phyloP scores from a whole-genome alignment of 371 early-diverging fungal species.

The Mucor sp. region DNA sequence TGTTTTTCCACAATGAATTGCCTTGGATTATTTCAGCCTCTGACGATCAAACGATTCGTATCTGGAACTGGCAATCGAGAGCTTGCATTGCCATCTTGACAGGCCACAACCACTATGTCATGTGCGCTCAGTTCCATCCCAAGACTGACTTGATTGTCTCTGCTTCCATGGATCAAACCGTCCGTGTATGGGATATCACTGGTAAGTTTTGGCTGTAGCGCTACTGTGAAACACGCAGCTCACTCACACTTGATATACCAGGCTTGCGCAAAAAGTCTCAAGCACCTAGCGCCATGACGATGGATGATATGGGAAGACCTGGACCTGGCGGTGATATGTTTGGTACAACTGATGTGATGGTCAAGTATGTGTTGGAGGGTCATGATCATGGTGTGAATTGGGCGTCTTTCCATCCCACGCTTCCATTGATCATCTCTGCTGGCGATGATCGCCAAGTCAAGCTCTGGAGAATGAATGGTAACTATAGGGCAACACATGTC shows the following conservation, averaged over 20 bases:
- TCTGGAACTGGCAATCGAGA: constrained; percentile 99
- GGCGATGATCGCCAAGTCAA: constrained; percentile 99
- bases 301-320: constrained; percentile 60
- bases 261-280: constrained; percentile 85
- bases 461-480: constrained; percentile 97
- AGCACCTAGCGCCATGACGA: constrained; percentile 58
- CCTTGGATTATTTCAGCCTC: constrained; percentile 98
- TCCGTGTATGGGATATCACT: constrained; percentile 99
- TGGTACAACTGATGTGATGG: constrained; percentile 93
- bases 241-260: constrained; percentile 15
- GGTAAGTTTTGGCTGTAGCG: constrained; percentile 49
- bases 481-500: not conserved
- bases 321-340: constrained; percentile 86
- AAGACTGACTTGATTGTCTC: constrained; percentile 95
- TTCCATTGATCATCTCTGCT: constrained; percentile 94
- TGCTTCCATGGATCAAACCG: constrained; percentile 97
- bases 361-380: constrained; percentile 98
- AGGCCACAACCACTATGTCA: constrained; percentile 99
- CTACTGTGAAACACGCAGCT: not conserved
- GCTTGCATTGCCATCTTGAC: constrained; percentile 96
- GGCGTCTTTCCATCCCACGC: constrained; percentile 94
- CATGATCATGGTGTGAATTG: constrained; percentile 99
- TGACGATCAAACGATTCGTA: constrained; percentile 99
- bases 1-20: constrained; percentile 97
- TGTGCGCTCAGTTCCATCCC: constrained; percentile 98